Evolutionary conservation across 129 eudicot genomes (phyloP).

Genomic region (Kitagawia praeruptora): DNA sequence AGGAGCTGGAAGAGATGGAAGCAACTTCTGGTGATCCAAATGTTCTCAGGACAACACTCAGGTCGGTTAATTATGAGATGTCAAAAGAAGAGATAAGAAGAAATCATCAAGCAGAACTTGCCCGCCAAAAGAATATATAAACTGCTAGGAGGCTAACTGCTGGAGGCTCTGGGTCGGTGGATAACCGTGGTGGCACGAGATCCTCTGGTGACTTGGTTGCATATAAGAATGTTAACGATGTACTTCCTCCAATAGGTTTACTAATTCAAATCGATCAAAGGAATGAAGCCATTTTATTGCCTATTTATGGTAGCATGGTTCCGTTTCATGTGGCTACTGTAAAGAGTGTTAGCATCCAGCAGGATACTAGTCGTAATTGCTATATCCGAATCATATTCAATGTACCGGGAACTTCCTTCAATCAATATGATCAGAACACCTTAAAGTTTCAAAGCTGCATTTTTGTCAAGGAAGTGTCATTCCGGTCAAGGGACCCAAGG

Average conservation of each 20-base stretch:
- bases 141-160: slow-evolving; percentile 60
- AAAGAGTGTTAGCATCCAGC: slow-evolving; percentile 51
- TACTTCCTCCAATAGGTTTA: slow-evolving; percentile 47
- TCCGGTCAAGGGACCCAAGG: slow-evolving; percentile 52
- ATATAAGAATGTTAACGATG: slow-evolving; percentile 44
- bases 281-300: slow-evolving; percentile 49
- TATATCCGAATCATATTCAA: slow-evolving; percentile 46
- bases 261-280: slow-evolving; percentile 56
- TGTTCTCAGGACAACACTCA: slow-evolving; percentile 35
- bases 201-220: slow-evolving; percentile 38
- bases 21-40: slow-evolving; percentile 11
- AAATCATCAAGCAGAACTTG: slow-evolving; percentile 59
- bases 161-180: slow-evolving; percentile 29
- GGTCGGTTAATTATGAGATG: slow-evolving; percentile 44
- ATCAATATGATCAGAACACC: slow-evolving; percentile 35
- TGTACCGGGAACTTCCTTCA: slow-evolving; percentile 50
- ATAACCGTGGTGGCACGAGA: slow-evolving; percentile 24
- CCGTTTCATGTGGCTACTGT: slow-evolving; percentile 57
- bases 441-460: slow-evolving; percentile 36
- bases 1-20: slow-evolving; percentile 13
- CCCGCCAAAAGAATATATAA: slow-evolving; percentile 60
- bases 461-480: slow-evolving; percentile 50
- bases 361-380: slow-evolving; percentile 47
- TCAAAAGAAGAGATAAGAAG: slow-evolving; percentile 45
- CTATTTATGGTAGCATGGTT: slow-evolving; percentile 51